A percentile compares a stretch with the other conserved stretches of the same genome.
Evolutionary conservation across 1,139 yeast species (phyloP).

Genomic region (Pichiaceae sp.): DNA sequence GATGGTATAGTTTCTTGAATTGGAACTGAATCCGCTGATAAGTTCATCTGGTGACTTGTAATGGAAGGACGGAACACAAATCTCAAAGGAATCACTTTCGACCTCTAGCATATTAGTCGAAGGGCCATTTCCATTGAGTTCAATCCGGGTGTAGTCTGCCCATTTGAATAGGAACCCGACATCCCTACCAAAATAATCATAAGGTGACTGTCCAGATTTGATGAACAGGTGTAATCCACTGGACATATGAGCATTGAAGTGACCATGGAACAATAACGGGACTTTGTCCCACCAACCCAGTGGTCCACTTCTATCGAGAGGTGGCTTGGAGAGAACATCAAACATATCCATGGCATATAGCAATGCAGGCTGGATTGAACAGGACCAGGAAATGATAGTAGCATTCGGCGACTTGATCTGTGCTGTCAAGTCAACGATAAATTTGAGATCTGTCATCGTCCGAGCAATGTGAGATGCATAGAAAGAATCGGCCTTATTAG

Average conservation of each 20-base stretch:
- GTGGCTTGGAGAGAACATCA: slow-evolving; percentile 53
- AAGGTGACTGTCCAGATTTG: slow-evolving; percentile 42
- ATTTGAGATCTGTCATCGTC: slow-evolving; percentile 42
- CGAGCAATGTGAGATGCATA: slow-evolving; percentile 37
- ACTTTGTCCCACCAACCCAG: slow-evolving; percentile 57
- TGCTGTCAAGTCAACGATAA: slow-evolving; percentile 36
- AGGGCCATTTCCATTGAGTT: slow-evolving; percentile 33
- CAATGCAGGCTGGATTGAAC: slow-evolving; percentile 46
- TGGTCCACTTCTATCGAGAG: slow-evolving; percentile 45
- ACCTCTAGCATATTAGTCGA: slow-evolving; percentile 34
- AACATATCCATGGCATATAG: slow-evolving; percentile 46
- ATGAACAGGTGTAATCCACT: slow-evolving; percentile 44
- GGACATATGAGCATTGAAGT: slow-evolving; percentile 25
- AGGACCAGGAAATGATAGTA: slow-evolving; percentile 48
- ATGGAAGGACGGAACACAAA: slow-evolving; percentile 44
- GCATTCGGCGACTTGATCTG: slow-evolving; percentile 32
- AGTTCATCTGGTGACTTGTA: slow-evolving; percentile 27
- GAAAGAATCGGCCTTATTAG: slow-evolving; percentile 21
- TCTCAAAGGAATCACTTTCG: slow-evolving; percentile 41
- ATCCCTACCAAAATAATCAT: slow-evolving; percentile 35
- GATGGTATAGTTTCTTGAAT: slow-evolving; percentile 10
- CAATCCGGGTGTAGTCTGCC: slow-evolving; percentile 38
- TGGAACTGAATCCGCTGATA: slow-evolving; percentile 26
- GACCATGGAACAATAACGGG: slow-evolving; percentile 41
- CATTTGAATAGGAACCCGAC: slow-evolving; percentile 49